Evolutionary conservation across 23 red algal genomes (phyloP), one percentile per base, ranked within the genome.

Genomic region (Agarophyton chilense): DNA sequence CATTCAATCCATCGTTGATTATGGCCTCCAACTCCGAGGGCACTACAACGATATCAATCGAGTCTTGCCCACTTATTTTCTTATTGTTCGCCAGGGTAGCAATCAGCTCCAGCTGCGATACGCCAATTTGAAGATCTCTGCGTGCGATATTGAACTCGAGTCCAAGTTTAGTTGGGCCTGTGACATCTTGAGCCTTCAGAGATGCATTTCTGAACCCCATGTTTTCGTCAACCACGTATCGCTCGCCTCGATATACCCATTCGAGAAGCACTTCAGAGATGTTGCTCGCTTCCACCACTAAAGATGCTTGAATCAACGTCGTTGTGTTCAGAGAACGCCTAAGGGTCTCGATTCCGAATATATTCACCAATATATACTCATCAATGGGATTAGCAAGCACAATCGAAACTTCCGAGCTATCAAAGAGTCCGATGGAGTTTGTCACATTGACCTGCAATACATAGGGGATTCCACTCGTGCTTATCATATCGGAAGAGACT

Each of bases 131-230:
- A 46, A 88, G 68, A 77, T 88, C 84, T 63, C 19, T 53, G 31
- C 84, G 65, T 6, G 84, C 84, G 32, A 88, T 88, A 41, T 88
- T 76, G 35, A 88, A 88, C 72, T 88, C 84, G 47, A 88, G 84
- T 8, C 84, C 84, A 53, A 88, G 50, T 41, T 88, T 64, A 16
- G 84, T 88, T 13, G 84, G 84, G 17, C 84, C 84, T 58, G 84
- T 88, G 19, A 88, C 31, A 14, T 35, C 31, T 47, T 67, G 65
- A 21, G 52, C 72, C 10, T 63, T 45, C 4, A 19, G 34, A 21
- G 84, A 88, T 3, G 12, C 33, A 46, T 79, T 79, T 34, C 74
- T 52, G 28, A 79, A 57, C 26, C 22, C 33, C 46, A 39, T 79
- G 25, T 25, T 54, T 43, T 78, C 68, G 26, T 76, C 67, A 0